Base-by-base conservation (phyloP, 148 eudicot genomes). In the Fallopia convolvulus region DNA sequence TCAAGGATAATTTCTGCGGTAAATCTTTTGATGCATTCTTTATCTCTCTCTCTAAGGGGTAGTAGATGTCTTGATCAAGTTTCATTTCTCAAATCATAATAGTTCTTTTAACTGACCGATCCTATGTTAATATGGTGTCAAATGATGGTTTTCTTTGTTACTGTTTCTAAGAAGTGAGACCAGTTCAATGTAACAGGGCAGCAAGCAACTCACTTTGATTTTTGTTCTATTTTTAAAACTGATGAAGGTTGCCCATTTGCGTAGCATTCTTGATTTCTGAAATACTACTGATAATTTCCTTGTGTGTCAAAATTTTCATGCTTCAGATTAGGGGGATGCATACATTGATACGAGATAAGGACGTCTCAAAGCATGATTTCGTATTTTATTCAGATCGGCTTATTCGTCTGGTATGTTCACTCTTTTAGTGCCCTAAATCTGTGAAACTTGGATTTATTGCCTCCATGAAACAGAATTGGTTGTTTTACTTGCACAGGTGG, bases 291-390 rank as follows among this genome's bases (percentile, higher is more conserved):
- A 15, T 68, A 15, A 58, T 13, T 39, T 20, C 12, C 70, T 30
- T 82, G 46, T 72, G 50, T 80, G 44, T 73, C n/a, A 46, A 70
- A 70, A 80, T 21, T 74, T 74, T 66, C 47, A 26, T 84, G 79
- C 77, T 86, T 75, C 96, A 94, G 99, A 94, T 94, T 73, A 87
- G 97, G 84, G 99, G 99, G 23, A 94, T 94, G 99, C 99, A 94
- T 83, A 94, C 99, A 46, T 83, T 94, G 81, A 92, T 94, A 81
- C 91, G 99, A 74, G 99, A 94, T 77, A 83, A 80, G 77, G 99
- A 90, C 6, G 88, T 94, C 80, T 90, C 97, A 39, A 94, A 90
- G 79, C 97, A 92, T 88, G 99, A 94, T 84, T 94, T 94, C 85
- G 89, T 92, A 70, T 94, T 94, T 78, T 94, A 94, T 76, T 94